Evolutionary conservation across 2,329 filamentous ascomycete genomes (phyloP).

Genomic region (Alternaria brassicicola): DNA sequence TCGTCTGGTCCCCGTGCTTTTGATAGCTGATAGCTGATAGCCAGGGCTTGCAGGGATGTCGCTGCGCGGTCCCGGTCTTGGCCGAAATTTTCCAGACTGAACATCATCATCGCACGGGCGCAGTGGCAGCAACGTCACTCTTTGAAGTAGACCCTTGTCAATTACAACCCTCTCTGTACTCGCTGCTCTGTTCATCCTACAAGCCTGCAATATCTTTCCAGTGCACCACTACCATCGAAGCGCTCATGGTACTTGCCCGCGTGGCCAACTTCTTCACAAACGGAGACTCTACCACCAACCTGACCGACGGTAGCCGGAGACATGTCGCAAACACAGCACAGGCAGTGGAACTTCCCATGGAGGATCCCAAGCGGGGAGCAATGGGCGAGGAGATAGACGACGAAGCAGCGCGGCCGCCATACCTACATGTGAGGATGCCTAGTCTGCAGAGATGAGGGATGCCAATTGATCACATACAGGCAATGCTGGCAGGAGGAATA

Average conservation of each 20-base stretch:
- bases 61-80: conserved; percentile 32
- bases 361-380: conserved; percentile 23
- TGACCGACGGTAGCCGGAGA: conserved; percentile 48
- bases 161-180: conserved; percentile 1
- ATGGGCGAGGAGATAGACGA: conserved; percentile 43
- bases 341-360: conserved; percentile 27
- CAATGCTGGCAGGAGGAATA: conserved; percentile 92
- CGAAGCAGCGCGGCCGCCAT: conserved; percentile 55
- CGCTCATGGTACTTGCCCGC: conserved; percentile 58
- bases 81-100: conserved; percentile 36
- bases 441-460: conserved; percentile 6
- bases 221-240: conserved; percentile 25
- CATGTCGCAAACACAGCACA: conserved; percentile 31
- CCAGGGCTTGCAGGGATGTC: conserved; percentile 7
- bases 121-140: conserved; percentile 34
- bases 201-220: neutral
- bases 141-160: conserved; percentile 5
- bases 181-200: neutral
- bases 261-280: conserved; percentile 56
- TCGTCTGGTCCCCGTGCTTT: conserved; percentile 24
- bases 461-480: conserved; percentile 58
- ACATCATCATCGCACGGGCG: conserved; percentile 23
- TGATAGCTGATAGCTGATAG: conserved; percentile 13
- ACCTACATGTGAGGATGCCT: conserved; percentile 52
- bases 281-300: conserved; percentile 38